Percentiles rank a stretch among this genome's conserved stretches.
These are phyloP conservation scores for Kwoniella bestiolae DNA, from an alignment of 768 basidiomycete genomes.

Conservation along the genomic window DNA sequence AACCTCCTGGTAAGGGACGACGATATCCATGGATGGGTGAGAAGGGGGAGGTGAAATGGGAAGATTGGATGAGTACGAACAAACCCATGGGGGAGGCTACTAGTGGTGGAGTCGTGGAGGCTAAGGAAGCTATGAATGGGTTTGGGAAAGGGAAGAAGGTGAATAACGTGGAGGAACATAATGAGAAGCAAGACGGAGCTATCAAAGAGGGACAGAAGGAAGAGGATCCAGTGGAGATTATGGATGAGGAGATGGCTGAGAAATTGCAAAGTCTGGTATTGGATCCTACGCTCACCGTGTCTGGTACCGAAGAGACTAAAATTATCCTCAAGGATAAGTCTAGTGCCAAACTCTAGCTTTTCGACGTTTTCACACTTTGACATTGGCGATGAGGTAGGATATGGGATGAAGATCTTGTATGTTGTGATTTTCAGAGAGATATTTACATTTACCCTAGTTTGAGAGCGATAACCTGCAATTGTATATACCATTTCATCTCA, in stretches of 20 bases:
- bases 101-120: constrained; percentile 7
- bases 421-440: too few species aligned
- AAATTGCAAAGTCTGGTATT: too few species aligned
- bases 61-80: constrained; percentile 36
- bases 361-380: too few species aligned
- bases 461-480: too few species aligned
- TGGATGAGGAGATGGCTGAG: too few species aligned
- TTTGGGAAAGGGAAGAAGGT: neutral
- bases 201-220: constrained; percentile 1
- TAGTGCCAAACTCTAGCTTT: neutral
- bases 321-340: neutral
- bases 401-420: too few species aligned
- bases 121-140: neutral
- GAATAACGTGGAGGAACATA: neutral
- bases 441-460: too few species aligned
- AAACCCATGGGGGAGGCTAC: constrained; percentile 1
- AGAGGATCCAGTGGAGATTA: neutral
- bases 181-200: neutral
- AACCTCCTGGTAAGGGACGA: constrained; percentile 23
- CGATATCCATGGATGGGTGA: constrained; percentile 54
- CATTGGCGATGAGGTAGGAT: too few species aligned
- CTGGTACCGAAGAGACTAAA: too few species aligned
- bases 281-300: neutral
- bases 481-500: too few species aligned
- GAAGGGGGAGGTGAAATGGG: constrained; percentile 48